A percentile compares a stretch with the other conserved stretches of the same genome.
These are phyloP conservation scores for Penicillium sp. DNA, from an alignment of 2,329 filamentous ascomycete genomes.

Conservation along the genomic window DNA sequence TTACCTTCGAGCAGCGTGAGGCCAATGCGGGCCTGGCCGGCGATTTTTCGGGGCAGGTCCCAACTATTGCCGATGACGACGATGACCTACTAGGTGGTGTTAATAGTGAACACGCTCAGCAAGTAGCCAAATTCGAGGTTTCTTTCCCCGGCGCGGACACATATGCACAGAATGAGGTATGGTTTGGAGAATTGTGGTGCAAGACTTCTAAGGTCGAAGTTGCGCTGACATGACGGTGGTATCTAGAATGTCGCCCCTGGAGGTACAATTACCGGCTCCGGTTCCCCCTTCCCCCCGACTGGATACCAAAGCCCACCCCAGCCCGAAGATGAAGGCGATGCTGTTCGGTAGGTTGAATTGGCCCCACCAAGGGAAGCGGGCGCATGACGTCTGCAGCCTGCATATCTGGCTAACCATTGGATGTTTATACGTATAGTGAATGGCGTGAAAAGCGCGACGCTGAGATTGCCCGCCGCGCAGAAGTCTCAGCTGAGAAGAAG, in stretches of 20 bases:
- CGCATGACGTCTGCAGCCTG: conserved; percentile 7
- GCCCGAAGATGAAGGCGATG: conserved; percentile 79
- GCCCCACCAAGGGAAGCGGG: background rate
- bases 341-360: conserved; percentile 59
- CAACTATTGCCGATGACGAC: conserved; percentile 61
- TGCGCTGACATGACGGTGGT: conserved; percentile 19
- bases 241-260: conserved; percentile 68
- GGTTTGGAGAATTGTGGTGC: conserved; percentile 11
- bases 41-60: conserved; percentile 72
- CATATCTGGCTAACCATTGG: conserved; percentile 8
- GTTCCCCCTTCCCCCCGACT: conserved; percentile 56
- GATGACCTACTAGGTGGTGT: conserved; percentile 71
- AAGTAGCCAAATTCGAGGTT: conserved; percentile 71
- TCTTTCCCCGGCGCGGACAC: conserved; percentile 84
- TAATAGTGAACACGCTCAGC: conserved; percentile 34
- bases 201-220: background rate
- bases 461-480: conserved; percentile 76
- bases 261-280: conserved; percentile 74
- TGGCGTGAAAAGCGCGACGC: conserved; percentile 91
- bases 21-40: conserved; percentile 88
- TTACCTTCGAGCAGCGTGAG: conserved; percentile 89
- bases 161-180: conserved; percentile 68
- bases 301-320: conserved; percentile 55
- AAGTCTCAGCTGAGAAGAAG: conserved; percentile 80
- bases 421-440: conserved; percentile 49